Evolutionary conservation across 2,329 filamentous ascomycete species (phyloP).

Genomic region (Sporothrix protearum): DNA sequence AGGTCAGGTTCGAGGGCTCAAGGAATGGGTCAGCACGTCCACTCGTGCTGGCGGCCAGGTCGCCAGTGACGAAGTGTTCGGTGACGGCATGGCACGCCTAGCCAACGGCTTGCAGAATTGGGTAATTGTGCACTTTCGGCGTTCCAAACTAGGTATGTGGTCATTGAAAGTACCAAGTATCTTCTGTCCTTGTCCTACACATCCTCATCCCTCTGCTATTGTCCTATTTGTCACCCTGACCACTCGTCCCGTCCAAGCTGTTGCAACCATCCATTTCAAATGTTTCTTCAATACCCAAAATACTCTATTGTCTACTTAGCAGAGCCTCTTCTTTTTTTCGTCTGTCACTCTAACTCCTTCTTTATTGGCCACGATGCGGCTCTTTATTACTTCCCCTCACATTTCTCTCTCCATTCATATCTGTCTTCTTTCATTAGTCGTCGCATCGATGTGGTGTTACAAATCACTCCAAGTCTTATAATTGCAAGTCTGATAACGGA

Average conservation of each 20-base stretch:
- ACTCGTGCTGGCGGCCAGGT: constrained; percentile 62
- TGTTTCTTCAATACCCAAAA: neutral
- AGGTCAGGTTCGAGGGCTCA: constrained; percentile 62
- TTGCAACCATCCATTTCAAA: neutral
- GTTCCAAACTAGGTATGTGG: constrained; percentile 51
- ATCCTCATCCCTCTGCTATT: neutral
- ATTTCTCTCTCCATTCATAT: too few relatives aligned
- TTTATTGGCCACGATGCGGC: neutral
- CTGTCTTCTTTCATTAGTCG: neutral
- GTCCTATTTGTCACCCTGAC: neutral
- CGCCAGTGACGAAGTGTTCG: constrained; percentile 64
- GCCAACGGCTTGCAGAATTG: constrained; percentile 70
- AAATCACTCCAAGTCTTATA: neutral
- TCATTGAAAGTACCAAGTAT: neutral
- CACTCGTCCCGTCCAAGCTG: neutral
- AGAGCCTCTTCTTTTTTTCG: neutral
- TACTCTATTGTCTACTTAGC: neutral
- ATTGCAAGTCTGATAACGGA: neutral
- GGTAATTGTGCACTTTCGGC: constrained; percentile 66
- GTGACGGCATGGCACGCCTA: constrained; percentile 57
- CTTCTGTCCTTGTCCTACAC: neutral
- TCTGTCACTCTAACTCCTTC: neutral
- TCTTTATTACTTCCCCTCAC: neutral
- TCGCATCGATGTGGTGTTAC: neutral
- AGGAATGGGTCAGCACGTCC: constrained; percentile 67